phyloP scores from a whole-genome alignment of 371 early-diverging fungal genomes.

The Apophysomyces sp. region DNA sequence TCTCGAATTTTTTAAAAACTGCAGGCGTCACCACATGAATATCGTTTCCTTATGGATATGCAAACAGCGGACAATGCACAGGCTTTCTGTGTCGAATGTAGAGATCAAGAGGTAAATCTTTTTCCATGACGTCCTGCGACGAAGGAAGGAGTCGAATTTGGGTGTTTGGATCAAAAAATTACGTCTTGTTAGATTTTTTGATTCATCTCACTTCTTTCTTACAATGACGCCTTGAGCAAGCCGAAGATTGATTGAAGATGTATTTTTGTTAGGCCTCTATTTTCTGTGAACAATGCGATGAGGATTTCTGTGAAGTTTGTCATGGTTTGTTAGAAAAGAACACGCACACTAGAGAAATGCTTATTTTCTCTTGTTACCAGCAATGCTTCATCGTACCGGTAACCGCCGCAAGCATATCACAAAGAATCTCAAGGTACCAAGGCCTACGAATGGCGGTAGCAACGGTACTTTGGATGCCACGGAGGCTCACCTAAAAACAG shows the following conservation, averaged over 20 bases:
- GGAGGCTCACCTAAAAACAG: not conserved
- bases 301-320: constrained; percentile 94
- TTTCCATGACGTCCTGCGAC: not conserved
- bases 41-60: not conserved
- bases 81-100: constrained; percentile 25
- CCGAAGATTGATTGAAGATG: not conserved
- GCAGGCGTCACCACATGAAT: too few relatives aligned
- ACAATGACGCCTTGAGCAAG: not conserved
- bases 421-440: constrained; percentile 20
- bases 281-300: constrained; percentile 80
- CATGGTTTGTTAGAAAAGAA: constrained; percentile 37
- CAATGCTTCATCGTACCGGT: constrained; percentile 55
- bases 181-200: not conserved
- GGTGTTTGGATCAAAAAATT: not conserved
- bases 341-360: not conserved
- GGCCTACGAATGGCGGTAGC: constrained; percentile 1
- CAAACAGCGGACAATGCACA: not conserved
- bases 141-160: not conserved
- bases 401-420: constrained; percentile 43
- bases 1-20: too few relatives aligned
- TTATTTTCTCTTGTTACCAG: constrained; percentile 10
- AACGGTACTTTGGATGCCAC: not conserved
- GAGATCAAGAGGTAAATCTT: constrained; percentile 24
- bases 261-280: constrained; percentile 47
- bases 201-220: not conserved